Conservation (phyloP, 2,329 filamentous ascomycete species). For the Byssochlamys sp. region DNA sequence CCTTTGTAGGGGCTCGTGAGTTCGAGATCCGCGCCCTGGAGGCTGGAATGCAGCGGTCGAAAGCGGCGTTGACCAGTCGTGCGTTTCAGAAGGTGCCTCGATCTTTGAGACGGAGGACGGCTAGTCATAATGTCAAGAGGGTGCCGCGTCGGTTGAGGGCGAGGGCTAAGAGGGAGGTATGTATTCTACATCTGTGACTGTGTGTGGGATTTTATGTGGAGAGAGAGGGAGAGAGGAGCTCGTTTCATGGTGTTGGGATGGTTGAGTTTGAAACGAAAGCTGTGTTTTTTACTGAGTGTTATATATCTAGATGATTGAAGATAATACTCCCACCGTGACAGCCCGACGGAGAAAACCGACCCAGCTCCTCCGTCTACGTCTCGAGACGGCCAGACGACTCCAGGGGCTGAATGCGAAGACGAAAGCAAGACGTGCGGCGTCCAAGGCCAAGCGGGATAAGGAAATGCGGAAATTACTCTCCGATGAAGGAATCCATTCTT, state of each 20-base stretch:
- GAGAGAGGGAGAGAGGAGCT: too few species aligned
- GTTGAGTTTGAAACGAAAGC: background rate
- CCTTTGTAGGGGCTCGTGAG: conserved; percentile 74
- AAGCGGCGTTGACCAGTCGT: conserved; percentile 52
- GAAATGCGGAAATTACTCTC: conserved; percentile 14
- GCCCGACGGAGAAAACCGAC: conserved; percentile 40
- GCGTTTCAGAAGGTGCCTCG: conserved; percentile 88
- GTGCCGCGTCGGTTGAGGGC: conserved; percentile 68
- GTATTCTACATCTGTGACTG: conserved; percentile 9
- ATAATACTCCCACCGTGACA: conserved; percentile 78
- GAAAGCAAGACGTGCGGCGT: conserved; percentile 32
- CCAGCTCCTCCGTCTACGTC: conserved; percentile 44
- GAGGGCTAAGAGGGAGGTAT: conserved; percentile 56
- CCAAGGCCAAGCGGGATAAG: conserved; percentile 35
- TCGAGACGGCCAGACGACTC: conserved; percentile 66
- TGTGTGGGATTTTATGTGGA: background rate
- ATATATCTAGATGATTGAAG: conserved; percentile 60
- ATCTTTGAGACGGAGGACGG: conserved; percentile 72
- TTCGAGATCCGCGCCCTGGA: conserved; percentile 83
- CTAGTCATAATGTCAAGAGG: conserved; percentile 87
- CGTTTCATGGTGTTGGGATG: too few species aligned
- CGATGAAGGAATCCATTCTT: conserved; percentile 20
- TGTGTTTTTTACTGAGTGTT: too few species aligned
- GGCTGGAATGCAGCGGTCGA: conserved; percentile 67
- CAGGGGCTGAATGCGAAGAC: conserved; percentile 47